Base-by-base conservation (phyloP, 192 early-diverging fungal species). In the Dispira parvispora region DNA sequence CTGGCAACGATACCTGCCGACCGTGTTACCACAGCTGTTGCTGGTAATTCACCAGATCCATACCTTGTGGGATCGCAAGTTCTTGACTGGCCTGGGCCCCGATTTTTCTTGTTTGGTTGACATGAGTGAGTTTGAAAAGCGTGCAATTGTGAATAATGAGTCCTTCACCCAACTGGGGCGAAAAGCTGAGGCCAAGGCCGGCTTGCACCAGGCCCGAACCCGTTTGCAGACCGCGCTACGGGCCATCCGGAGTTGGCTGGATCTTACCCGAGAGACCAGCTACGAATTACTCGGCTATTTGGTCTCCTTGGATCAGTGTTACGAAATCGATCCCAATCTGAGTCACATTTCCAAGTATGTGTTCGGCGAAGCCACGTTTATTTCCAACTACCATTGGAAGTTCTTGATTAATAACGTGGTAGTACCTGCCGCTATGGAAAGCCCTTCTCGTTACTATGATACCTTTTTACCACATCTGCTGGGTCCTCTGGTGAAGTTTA, bases 321-420 rank as follows among this genome's bases (percentile, higher is more conserved):
- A 60, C 57, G 42, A 60, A 27, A 18, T 60, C 14, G 28, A 27
- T 43, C 57, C 25, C 32, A 27, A 18, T 12, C 32, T 43, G 42
- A 43, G 14, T 28, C 57, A 60, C 32, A 18, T 60, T 0, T 42
- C 38, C 27, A 12, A 60, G 21, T 27, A n/a, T 16, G 57, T 60
- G 13, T 60, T 60, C 13, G 57, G 57, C 14, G 42, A 42, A 10
- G 26, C 38, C 13, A 21, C 57, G 27, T 11, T 14, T 14, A 43
- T 60, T 27, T 11, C 27, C 57, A 60, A 60, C 14, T 43, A 60
- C 38, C 57, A 60, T 43, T 60, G 57, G 57, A 60, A 60, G 16
- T 43, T 16, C 6, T 43, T 60, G 2, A 60, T 60, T 27, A 11
- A 60, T 11, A n/a, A 14, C 16, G 57, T 60, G 13, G 27, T 60